A percentile compares a stretch with the other conserved stretches of the same genome.
Conservation (phyloP, 2,329 filamentous ascomycete species). For the Neoarthrinium moseri region DNA sequence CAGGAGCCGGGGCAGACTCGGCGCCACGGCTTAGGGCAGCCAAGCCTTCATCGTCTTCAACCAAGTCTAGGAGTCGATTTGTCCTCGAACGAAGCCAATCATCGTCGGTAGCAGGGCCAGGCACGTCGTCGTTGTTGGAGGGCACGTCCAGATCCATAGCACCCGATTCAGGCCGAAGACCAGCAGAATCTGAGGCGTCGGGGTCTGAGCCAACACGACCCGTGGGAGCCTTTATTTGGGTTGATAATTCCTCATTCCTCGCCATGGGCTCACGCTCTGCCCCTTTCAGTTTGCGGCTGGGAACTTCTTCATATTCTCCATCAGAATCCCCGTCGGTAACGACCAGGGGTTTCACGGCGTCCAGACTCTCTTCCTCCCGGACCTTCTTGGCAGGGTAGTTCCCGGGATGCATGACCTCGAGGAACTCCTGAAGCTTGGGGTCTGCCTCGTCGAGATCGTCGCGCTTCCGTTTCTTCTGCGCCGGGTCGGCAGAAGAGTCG, state of each 20-base stretch:
- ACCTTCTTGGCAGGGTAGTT: constrained; percentile 62
- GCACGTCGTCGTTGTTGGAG: constrained; percentile 8
- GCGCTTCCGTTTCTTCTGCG: constrained; percentile 67
- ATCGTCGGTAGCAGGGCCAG: constrained; percentile 61
- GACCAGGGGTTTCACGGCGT: constrained; percentile 36
- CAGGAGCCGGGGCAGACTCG: neutral
- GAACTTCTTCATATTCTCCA: constrained; percentile 71
- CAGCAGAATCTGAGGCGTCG: too few species aligned
- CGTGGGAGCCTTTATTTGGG: neutral
- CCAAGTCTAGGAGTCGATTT: constrained; percentile 78
- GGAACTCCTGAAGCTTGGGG: constrained; percentile 80
- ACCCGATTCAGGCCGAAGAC: neutral
- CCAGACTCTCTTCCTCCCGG: constrained; percentile 41
- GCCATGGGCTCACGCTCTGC: neutral
- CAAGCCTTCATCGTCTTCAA: constrained; percentile 72
- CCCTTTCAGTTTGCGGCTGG: constrained; percentile 36
- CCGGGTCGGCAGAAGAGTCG: constrained; percentile 25
- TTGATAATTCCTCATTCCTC: neutral
- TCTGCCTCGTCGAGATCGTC: constrained; percentile 60
- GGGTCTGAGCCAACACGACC: too few species aligned
- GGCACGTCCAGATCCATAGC: constrained; percentile 1
- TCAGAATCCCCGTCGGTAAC: constrained; percentile 62
- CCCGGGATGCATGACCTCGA: constrained; percentile 74
- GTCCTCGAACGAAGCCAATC: constrained; percentile 93
- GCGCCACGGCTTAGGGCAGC: too few species aligned